phyloP scores from a whole-genome alignment of 352 stramenopile species.

The Globisporangium takayamanum region DNA sequence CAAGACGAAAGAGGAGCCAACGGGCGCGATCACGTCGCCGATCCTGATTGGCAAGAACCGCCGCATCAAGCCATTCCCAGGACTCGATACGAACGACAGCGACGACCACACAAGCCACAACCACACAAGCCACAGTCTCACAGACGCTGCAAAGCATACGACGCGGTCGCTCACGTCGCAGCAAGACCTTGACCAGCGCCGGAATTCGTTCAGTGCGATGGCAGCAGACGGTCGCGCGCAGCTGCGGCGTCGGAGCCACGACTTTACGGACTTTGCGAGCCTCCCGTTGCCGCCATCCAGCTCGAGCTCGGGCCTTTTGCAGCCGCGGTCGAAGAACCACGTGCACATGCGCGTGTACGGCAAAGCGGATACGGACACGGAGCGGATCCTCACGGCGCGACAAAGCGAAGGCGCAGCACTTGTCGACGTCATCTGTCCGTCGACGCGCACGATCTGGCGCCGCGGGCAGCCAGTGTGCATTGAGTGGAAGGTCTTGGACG shows the following conservation, averaged over 20 bases:
- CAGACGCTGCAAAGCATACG: neutral
- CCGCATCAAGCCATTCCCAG: constrained; percentile 5
- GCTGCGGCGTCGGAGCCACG: constrained; percentile 40
- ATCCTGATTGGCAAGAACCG: constrained; percentile 5
- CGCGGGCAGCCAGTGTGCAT: constrained; percentile 64
- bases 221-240: constrained; percentile 33
- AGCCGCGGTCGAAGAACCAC: constrained; percentile 22
- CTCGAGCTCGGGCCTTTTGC: constrained; percentile 10
- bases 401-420: constrained; percentile 35
- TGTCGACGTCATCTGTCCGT: constrained; percentile 33
- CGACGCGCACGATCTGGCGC: constrained; percentile 52
- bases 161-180: constrained; percentile 33
- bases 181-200: constrained; percentile 31
- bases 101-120: constrained; percentile 3
- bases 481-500: constrained; percentile 67
- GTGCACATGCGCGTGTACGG: constrained; percentile 59
- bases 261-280: constrained; percentile 27
- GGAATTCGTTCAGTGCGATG: constrained; percentile 37
- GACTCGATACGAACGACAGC: constrained; percentile 3
- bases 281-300: constrained; percentile 19
- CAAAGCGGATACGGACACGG: constrained; percentile 18
- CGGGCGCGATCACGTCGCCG: constrained; percentile 13
- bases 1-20: constrained; percentile 11
- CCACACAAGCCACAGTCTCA: constrained; percentile 6
- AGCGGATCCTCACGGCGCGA: constrained; percentile 18